Percentiles rank a stretch among this genome's conserved stretches.
Conservation (phyloP, 176 grass and related monocot species). For the Coix lacrymajobi region DNA sequence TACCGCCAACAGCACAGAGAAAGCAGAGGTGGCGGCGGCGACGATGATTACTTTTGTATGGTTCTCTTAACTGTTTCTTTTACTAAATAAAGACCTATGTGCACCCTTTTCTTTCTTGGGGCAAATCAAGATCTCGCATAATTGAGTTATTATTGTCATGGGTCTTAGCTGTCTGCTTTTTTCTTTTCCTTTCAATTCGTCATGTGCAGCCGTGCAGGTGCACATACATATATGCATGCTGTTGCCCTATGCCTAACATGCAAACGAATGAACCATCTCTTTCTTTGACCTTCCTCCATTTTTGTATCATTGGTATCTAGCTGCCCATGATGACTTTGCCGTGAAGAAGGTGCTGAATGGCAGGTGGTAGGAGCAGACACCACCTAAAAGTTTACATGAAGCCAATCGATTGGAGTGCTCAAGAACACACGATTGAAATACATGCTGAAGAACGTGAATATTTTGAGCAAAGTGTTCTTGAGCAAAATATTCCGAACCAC, state of each 20-base stretch:
- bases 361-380: background rate
- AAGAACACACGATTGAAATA: too few relatives aligned
- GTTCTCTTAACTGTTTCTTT: background rate
- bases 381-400: background rate
- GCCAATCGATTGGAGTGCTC: too few relatives aligned
- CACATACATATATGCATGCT: too few relatives aligned
- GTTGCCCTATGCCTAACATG: background rate
- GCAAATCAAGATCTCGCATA: background rate
- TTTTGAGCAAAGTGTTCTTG: too few relatives aligned
- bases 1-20: slow-evolving; percentile 80
- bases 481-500: too few relatives aligned
- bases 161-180: too few relatives aligned
- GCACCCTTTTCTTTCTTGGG: background rate
- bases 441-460: too few relatives aligned
- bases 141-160: too few relatives aligned
- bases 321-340: background rate
- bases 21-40: slow-evolving; percentile 2
- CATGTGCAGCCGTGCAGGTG: background rate
- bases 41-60: slow-evolving; percentile 4
- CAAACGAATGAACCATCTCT: background rate
- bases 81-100: background rate
- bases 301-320: background rate
- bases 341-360: background rate
- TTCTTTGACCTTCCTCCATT: background rate
- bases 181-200: background rate